Base-by-base conservation (phyloP, 345 rosid genomes). In the Mercurialis annua region DNA sequence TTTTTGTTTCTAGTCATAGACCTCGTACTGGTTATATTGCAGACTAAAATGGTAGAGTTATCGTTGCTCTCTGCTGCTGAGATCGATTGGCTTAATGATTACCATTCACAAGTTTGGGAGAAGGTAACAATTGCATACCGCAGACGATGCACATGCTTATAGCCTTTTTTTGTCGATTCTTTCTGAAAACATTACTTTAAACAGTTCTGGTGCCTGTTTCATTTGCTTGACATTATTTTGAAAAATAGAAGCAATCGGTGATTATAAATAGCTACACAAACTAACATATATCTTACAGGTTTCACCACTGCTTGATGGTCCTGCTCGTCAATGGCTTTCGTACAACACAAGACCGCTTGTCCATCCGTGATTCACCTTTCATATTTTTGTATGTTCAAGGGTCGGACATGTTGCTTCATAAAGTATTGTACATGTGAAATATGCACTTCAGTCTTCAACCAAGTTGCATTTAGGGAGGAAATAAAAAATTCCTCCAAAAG, bases 91-190 rank as follows among this genome's bases (percentile, higher is more conserved):
- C 85, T 93, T 34, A 84, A 93, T 61, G 65, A 72, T 58, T 93
- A 93, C 85, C 98, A 90, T 70, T 54, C 76, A 1, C 91, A 89
- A 78, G 97, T 90, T 59, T 89, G 98, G 98, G 92, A 85, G 61
- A 93, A 93, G 96, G 98, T 87, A 71, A 75, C 69, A 17, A 44
- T 18, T 48, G 17, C 31, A 16, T 27, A 54, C 4, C 1, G 67
- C 20, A 3, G 20, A 7, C 15, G 15, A 42, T 31, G 57, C 14
- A 56, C 16, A 23, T 38, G 50, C 10, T 5, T 10, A 31, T 46
- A 26, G 10, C 52, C n/a, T 65, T 7, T 36, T 36, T 11, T 3
- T 29, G 23, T 21, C n/a, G 56, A 4, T 27, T 27, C 2, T n/a
- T 26, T 26, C 38, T 26, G 30, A 29, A 27, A 55, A 55, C 36